These are phyloP conservation scores for Hsuehochloa calcarea DNA, from an alignment of 176 grass and related monocot species.

Conservation along the genomic window DNA sequence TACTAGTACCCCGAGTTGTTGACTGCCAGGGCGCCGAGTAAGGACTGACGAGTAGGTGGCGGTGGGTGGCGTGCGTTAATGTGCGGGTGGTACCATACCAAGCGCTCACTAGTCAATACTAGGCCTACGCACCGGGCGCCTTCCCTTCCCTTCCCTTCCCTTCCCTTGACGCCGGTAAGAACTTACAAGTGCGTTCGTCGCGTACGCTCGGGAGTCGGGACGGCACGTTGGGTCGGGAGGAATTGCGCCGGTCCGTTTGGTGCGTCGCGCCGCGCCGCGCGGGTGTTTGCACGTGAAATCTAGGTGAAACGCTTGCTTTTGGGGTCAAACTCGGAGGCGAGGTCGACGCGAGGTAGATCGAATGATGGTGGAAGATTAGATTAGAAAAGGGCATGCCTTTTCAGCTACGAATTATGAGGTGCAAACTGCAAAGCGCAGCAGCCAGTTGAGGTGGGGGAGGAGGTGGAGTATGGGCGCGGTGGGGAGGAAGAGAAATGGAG, in stretches of 20 bases:
- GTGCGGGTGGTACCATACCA: constrained; percentile 5
- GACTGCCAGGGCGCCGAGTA: constrained; percentile 3
- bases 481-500: neutral
- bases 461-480: neutral
- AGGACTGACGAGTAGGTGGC: constrained; percentile 13
- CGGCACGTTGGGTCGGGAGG: too few relatives aligned
- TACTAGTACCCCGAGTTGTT: neutral
- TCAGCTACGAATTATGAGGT: neutral
- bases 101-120: neutral
- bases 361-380: constrained; percentile 13
- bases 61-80: constrained; percentile 52
- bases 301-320: constrained; percentile 14
- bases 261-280: too few relatives aligned
- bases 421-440: neutral
- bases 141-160: too few relatives aligned
- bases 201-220: too few relatives aligned
- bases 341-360: neutral
- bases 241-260: too few relatives aligned
- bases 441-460: neutral
- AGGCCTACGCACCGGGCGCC: neutral
- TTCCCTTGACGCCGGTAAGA: neutral
- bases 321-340: neutral
- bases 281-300: neutral
- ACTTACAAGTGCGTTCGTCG: neutral
- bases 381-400: constrained; percentile 1